Conservation (phyloP, 208 protist genomes). For the Crithidia bombi region DNA sequence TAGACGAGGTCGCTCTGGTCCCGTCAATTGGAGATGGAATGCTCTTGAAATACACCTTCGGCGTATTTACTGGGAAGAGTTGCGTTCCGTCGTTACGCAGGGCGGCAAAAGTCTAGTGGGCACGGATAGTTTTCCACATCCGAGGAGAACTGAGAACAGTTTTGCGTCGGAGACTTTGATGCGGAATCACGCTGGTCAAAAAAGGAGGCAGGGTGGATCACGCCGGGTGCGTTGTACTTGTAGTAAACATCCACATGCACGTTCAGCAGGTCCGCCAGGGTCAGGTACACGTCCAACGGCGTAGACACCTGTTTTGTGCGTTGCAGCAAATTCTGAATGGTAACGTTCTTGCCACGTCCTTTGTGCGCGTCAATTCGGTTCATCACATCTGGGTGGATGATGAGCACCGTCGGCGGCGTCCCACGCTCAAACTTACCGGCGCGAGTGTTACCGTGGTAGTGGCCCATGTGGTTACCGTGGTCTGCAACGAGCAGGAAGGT, state of each 20-base stretch:
- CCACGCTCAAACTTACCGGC: constrained; percentile 65
- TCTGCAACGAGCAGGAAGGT: constrained; percentile 56
- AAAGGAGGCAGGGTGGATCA: constrained; percentile 36
- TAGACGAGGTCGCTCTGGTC: too few species aligned
- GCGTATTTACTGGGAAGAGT: not conserved
- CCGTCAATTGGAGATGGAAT: too few species aligned
- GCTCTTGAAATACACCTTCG: not conserved
- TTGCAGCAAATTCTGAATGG: constrained; percentile 30
- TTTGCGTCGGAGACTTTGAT: not conserved
- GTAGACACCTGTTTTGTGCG: constrained; percentile 47
- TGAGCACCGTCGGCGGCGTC: constrained; percentile 42
- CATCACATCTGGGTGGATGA: constrained; percentile 50
- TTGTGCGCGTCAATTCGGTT: constrained; percentile 46
- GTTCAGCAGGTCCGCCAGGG: constrained; percentile 56
- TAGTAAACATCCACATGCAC: constrained; percentile 24
- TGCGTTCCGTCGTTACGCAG: not conserved
- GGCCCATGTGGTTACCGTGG: constrained; percentile 80
- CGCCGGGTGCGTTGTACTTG: not conserved
- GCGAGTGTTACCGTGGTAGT: constrained; percentile 54
- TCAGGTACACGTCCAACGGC: constrained; percentile 59
- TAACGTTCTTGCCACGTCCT: constrained; percentile 19
- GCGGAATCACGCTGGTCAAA: constrained; percentile 38
- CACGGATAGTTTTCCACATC: constrained; percentile 4
- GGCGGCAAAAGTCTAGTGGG: constrained; percentile 18
- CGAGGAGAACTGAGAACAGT: constrained; percentile 25